Evolutionary conservation across 306 rosid species (phyloP).

Genomic region (Inga oerstediana): DNA sequence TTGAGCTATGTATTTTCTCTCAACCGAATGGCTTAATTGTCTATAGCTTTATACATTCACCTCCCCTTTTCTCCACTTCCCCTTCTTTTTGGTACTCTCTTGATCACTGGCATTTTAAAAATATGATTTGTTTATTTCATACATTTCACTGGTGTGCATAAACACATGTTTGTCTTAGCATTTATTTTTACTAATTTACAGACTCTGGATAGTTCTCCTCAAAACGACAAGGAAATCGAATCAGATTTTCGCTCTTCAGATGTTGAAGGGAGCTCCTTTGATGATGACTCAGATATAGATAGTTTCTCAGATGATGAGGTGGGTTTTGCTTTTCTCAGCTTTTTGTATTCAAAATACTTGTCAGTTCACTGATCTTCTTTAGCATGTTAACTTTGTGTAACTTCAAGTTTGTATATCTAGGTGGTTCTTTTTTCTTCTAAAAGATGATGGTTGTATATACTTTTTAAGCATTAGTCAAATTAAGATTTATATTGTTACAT

Average conservation of each 20-base stretch:
- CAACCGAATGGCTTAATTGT: background rate
- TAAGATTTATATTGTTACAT: constrained; percentile 15
- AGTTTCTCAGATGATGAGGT: constrained; percentile 69
- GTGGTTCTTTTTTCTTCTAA: constrained; percentile 24
- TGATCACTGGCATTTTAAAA: constrained; percentile 18
- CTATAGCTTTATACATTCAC: background rate
- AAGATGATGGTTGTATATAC: background rate
- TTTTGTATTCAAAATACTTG: constrained; percentile 12
- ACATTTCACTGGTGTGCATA: background rate
- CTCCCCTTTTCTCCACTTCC: background rate
- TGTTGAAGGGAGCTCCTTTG: constrained; percentile 54
- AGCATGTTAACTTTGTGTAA: constrained; percentile 20
- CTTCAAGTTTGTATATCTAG: constrained; percentile 5
- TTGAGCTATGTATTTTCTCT: constrained; percentile 3
- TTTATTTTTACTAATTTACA: constrained; percentile 36
- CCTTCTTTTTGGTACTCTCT: background rate
- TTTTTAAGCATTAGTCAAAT: constrained; percentile 15
- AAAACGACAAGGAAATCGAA: constrained; percentile 48
- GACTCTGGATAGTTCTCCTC: constrained; percentile 75
- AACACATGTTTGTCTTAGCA: background rate
- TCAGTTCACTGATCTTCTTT: constrained; percentile 9
- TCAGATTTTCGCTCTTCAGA: constrained; percentile 63
- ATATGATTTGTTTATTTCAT: constrained; percentile 15
- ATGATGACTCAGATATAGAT: constrained; percentile 64
- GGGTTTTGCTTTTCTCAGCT: constrained; percentile 19